These are phyloP conservation scores for Populus alba DNA, from an alignment of 345 rosid genomes.

Conservation along the genomic window DNA sequence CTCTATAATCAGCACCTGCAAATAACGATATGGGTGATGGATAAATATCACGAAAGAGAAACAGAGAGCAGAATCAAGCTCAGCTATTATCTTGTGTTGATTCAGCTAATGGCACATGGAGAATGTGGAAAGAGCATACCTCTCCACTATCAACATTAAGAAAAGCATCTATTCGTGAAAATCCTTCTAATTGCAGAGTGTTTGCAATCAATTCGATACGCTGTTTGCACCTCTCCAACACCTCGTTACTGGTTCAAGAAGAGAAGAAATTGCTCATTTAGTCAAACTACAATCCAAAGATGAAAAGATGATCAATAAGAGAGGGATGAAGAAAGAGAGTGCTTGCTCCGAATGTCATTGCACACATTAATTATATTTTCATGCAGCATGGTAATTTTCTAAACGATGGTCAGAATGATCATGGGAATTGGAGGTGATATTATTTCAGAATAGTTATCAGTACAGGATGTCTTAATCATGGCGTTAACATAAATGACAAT, in stretches of 20 bases:
- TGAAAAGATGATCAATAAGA: not conserved
- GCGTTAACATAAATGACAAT: not conserved
- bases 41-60: too few relatives aligned
- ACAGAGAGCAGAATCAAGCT: too few relatives aligned
- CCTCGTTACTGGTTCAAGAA: conserved; percentile 52
- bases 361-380: not conserved
- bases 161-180: conserved; percentile 90
- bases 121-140: conserved; percentile 38
- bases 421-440: not conserved
- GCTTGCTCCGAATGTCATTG: not conserved
- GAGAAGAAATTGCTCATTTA: not conserved
- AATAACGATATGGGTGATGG: not conserved
- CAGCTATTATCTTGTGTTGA: not conserved
- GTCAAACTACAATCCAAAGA: conserved; percentile 3
- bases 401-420: not conserved
- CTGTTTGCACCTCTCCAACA: conserved; percentile 64
- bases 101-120: not conserved
- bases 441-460: not conserved
- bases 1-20: conserved; percentile 83
- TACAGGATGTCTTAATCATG: not conserved
- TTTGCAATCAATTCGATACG: conserved; percentile 73
- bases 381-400: not conserved
- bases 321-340: not conserved
- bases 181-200: conserved; percentile 73
- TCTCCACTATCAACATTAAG: conserved; percentile 87